Conservation (phyloP, 2,329 filamentous ascomycete genomes). For the Pestalotiopsis sp. region DNA sequence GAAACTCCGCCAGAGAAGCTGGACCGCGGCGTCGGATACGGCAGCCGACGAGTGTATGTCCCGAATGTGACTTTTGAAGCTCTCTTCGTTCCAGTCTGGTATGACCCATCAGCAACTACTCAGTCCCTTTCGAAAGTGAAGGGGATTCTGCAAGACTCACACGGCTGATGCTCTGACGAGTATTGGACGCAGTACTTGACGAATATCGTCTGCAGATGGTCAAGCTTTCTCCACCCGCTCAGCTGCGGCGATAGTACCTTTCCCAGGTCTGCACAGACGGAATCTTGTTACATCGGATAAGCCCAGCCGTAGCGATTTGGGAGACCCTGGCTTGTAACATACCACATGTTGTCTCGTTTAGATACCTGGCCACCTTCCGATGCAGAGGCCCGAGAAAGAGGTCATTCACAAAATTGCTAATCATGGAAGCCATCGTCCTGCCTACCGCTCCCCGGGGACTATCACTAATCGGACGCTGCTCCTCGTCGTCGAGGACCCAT, state of each 20-base stretch:
- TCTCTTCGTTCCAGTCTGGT: not conserved
- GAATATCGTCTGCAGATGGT: not conserved
- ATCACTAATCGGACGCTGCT: too few species aligned
- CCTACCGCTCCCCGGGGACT: not conserved
- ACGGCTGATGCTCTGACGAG: not conserved
- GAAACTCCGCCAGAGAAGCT: constrained; percentile 2
- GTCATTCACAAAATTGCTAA: not conserved
- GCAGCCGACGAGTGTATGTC: not conserved
- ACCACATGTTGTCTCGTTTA: not conserved
- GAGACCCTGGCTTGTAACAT: not conserved
- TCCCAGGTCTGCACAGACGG: not conserved
- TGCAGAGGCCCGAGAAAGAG: not conserved
- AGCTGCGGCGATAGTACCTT: constrained; percentile 2
- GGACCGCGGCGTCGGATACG: not conserved
- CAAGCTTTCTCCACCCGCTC: not conserved
- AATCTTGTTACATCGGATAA: not conserved
- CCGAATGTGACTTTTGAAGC: not conserved
- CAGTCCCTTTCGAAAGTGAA: not conserved
- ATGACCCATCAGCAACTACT: not conserved
- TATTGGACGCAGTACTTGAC: not conserved
- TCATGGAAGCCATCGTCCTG: not conserved
- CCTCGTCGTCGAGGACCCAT: too few species aligned
- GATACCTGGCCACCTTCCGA: not conserved
- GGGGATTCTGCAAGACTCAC: not conserved
- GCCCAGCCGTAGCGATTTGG: not conserved